Conservation (phyloP, 192 early-diverging fungal species). For the Coemansia sp. region DNA sequence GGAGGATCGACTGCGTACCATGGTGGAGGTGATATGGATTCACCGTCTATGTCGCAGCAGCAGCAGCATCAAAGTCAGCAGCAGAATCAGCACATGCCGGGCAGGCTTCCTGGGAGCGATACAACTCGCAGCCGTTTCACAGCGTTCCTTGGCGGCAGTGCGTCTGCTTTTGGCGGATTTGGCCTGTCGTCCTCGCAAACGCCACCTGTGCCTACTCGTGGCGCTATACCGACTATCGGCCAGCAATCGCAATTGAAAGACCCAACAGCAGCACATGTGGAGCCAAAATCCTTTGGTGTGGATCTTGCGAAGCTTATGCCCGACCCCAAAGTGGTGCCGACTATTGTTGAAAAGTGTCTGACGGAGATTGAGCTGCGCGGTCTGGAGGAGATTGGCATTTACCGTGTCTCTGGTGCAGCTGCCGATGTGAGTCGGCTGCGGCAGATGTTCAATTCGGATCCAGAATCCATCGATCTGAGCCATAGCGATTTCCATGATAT, state of each 20-base stretch:
- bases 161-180: conserved; percentile 41
- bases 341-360: conserved; percentile 70
- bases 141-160: conserved; percentile 45
- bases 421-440: conserved; percentile 64
- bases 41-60: conserved; percentile 9
- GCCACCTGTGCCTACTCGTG: conserved; percentile 29
- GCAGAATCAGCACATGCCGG: conserved; percentile 10
- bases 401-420: conserved; percentile 69
- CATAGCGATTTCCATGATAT: conserved; percentile 69
- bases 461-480: conserved; percentile 60
- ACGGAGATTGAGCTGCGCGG: conserved; percentile 71
- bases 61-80: conserved; percentile 9
- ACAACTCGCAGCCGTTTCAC: conserved; percentile 52
- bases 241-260: conserved; percentile 19
- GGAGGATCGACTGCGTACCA: not conserved
- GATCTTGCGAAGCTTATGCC: conserved; percentile 62
- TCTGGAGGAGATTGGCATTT: conserved; percentile 73
- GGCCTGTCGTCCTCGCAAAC: conserved; percentile 27
- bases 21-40: not conserved
- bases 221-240: conserved; percentile 16
- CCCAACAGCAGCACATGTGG: conserved; percentile 15
- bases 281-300: conserved; percentile 65
- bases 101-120: conserved; percentile 23
- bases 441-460: conserved; percentile 62
- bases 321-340: conserved; percentile 57